Evolutionary conservation across 23 red algal species (phyloP), one percentile per base, ranked within the genome.

Genomic region (Gracilaria domingensis): DNA sequence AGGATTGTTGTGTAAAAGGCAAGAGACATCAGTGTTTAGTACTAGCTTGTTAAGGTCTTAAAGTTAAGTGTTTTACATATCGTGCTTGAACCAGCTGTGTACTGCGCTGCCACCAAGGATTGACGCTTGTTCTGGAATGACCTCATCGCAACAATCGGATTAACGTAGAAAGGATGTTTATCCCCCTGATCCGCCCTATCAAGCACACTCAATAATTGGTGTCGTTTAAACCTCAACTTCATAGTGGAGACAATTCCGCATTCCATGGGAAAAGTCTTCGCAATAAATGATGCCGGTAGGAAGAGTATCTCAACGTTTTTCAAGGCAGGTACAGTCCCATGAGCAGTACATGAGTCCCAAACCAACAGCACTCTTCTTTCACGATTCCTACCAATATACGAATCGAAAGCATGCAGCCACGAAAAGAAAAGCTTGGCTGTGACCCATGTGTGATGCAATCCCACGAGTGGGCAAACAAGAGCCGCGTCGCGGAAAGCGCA

Each of bases 251-350:
- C 79, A 35, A 81, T 67, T 21, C 87, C 87, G 26, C 65, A 70
- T 48, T 81, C 87, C 73, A 90, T 81, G 7, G 87, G 74, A 23
- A 77, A 57, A 2, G 74, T 80, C 64, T 80, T 90, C 38, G 87
- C 71, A 17, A 74, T 80, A 26, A 21, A 65, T 16, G 37, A 39
- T 2, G 72, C 17, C 9, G 87, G 75, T 23, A 90, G 50, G 38
- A 80, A 90, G 8, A 80, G 25, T 16, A 90, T 47, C 24, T 79
- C 71, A 58, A 81, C 62, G 30, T 90, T 65, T 8, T 62, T 42
- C 35, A 90, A 65, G 2, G 21, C n/a, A 24, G 72, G 76, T 29
- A 79, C 20, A 18, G 73, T 80, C 39, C 87, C 87, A 81, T 90
- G 87, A 50, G 87, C 87, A 49, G 0, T 65, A 54, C 54, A 79